Conservation (phyloP, 2,329 filamentous ascomycete species). For the Apiospora aurea region DNA sequence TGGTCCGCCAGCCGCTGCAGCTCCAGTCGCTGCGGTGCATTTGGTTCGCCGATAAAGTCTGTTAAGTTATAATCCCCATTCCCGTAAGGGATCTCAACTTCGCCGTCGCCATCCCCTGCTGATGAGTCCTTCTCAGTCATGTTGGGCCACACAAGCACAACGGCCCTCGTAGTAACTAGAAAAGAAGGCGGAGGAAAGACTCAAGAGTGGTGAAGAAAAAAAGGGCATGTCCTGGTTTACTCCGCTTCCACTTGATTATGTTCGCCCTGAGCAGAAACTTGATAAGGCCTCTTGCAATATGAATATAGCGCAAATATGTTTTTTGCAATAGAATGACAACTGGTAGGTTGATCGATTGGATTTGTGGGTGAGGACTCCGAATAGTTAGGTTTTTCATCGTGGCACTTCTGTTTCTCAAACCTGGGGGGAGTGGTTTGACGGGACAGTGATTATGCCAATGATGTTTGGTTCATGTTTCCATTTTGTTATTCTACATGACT, state of each 20-base stretch:
- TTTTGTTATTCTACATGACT: not conserved
- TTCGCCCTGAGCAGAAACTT: not conserved
- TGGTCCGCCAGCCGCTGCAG: not conserved
- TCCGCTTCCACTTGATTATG: not conserved
- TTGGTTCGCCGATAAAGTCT: not conserved
- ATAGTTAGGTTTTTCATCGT: not conserved
- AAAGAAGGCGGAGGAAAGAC: not conserved
- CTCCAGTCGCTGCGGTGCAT: not conserved
- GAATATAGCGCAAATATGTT: not conserved
- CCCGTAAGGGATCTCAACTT: not conserved
- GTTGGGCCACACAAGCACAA: not conserved
- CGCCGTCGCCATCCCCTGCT: not conserved
- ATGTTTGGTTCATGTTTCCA: not conserved
- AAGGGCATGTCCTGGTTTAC: rapidly evolving
- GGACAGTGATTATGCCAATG: not conserved
- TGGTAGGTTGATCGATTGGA: not conserved
- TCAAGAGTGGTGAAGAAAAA: not conserved
- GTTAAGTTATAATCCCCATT: not conserved
- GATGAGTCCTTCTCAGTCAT: not conserved
- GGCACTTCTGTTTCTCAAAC: not conserved
- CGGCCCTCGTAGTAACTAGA: not conserved
- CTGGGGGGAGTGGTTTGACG: not conserved
- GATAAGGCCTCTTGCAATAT: not conserved
- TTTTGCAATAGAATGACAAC: not conserved
- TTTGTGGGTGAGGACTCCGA: not conserved